Conservation (phyloP, 2,329 filamentous ascomycete genomes). For the Cadophora gregata region DNA sequence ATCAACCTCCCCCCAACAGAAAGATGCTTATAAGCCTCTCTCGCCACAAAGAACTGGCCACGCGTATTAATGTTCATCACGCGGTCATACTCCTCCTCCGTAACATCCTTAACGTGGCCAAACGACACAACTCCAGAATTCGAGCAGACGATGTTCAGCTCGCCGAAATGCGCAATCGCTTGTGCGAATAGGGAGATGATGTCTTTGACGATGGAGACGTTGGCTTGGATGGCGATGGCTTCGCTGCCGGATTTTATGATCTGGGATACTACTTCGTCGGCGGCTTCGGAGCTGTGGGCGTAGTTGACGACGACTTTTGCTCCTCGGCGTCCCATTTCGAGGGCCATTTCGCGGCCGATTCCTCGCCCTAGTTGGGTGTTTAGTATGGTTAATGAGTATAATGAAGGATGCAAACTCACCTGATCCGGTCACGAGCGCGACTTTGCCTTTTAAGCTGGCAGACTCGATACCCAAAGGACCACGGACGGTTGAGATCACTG, state of each 20-base stretch:
- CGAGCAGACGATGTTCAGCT: slow-evolving; percentile 43
- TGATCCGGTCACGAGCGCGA: slow-evolving; percentile 45
- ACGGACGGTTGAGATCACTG: slow-evolving; percentile 16
- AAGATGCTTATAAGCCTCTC: slow-evolving; percentile 75
- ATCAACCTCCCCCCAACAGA: slow-evolving; percentile 74
- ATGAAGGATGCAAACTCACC: slow-evolving; percentile 26
- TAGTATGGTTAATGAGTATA: not conserved
- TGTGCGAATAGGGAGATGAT: slow-evolving; percentile 40
- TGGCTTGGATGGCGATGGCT: slow-evolving; percentile 62
- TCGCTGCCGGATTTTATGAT: slow-evolving; percentile 60
- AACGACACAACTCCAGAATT: slow-evolving; percentile 60
- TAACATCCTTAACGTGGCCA: slow-evolving; percentile 40
- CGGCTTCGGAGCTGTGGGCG: slow-evolving; percentile 65
- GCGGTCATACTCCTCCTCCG: slow-evolving; percentile 42
- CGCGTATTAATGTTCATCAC: slow-evolving; percentile 70
- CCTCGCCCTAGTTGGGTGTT: slow-evolving; percentile 56
- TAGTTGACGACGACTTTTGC: slow-evolving; percentile 63
- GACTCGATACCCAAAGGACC: slow-evolving; percentile 20
- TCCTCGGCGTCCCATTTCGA: slow-evolving; percentile 68
- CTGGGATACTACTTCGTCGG: slow-evolving; percentile 67
- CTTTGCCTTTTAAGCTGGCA: slow-evolving; percentile 37
- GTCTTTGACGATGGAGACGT: slow-evolving; percentile 58
- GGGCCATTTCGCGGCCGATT: slow-evolving; percentile 70
- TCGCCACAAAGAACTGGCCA: slow-evolving; percentile 78
- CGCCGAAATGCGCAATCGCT: slow-evolving; percentile 41